Conservation (phyloP, 202 grass and related monocot species). For the Tripidium arundinaceum region DNA sequence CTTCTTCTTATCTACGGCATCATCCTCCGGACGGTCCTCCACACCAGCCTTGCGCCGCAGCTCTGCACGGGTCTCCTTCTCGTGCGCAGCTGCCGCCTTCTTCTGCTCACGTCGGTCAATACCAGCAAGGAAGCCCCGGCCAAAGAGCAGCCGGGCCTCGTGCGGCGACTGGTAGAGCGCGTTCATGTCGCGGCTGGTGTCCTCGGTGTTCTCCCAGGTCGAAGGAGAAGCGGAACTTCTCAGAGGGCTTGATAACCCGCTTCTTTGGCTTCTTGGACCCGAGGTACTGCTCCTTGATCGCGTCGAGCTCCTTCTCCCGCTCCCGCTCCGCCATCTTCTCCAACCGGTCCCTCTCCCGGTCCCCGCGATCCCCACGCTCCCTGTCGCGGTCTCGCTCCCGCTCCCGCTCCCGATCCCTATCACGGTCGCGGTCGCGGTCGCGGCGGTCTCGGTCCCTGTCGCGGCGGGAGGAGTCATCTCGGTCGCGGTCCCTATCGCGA, state of each 20-base stretch:
- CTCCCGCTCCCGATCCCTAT: constrained; percentile 48
- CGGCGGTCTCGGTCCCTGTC: too few relatives aligned
- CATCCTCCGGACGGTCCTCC: constrained; percentile 67
- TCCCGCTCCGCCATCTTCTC: constrained; percentile 51
- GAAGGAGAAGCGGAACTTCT: constrained; percentile 96
- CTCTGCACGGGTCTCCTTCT: constrained; percentile 81
- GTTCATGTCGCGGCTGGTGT: constrained; percentile 92
- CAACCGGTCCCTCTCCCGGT: constrained; percentile 49
- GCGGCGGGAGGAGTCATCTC: too few relatives aligned
- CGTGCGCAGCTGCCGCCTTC: constrained; percentile 62
- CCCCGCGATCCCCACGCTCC: constrained; percentile 54
- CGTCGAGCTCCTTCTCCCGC: constrained; percentile 16
- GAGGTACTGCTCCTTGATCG: constrained; percentile 53
- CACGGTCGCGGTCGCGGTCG: too few relatives aligned
- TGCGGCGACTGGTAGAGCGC: constrained; percentile 69
- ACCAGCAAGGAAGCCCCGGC: constrained; percentile 80
- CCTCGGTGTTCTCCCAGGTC: constrained; percentile 96
- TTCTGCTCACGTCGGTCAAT: constrained; percentile 90
- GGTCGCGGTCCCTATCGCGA: too few relatives aligned
- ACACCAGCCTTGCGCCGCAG: constrained; percentile 64
- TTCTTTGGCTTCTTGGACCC: constrained; percentile 94
- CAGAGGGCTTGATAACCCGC: constrained; percentile 84
- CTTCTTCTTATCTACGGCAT: constrained; percentile 45
- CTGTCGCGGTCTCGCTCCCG: constrained; percentile 43
- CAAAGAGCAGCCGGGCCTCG: constrained; percentile 80